phyloP scores from a whole-genome alignment of 208 protist species.

The Trypanosomatidae sp. region DNA sequence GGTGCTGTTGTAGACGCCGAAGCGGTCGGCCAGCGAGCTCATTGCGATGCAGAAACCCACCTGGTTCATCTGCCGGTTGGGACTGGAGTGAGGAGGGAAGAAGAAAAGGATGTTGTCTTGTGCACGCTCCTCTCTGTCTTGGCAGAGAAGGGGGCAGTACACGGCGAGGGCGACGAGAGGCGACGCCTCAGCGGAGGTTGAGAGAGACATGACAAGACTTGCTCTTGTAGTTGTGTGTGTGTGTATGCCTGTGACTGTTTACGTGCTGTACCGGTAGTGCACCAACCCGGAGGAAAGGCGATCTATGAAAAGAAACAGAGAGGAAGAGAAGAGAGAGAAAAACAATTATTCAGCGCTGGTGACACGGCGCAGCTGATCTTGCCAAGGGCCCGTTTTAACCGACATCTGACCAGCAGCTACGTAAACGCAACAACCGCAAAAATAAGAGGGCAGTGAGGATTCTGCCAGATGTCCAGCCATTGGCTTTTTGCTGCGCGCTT shows the following conservation, averaged over 20 bases:
- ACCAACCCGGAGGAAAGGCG: background rate
- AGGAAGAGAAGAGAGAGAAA: background rate
- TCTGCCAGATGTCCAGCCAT: too few species aligned
- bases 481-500: too few species aligned
- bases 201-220: slow-evolving; percentile 2
- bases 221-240: background rate
- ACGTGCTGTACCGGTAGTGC: background rate
- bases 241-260: background rate
- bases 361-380: too few species aligned
- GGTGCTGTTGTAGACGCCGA: slow-evolving; percentile 12
- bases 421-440: too few species aligned
- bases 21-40: slow-evolving; percentile 38
- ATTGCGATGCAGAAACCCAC: slow-evolving; percentile 74
- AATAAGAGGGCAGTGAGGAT: too few species aligned
- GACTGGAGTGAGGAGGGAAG: slow-evolving; percentile 30
- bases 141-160: slow-evolving; percentile 53
- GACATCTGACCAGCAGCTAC: too few species aligned
- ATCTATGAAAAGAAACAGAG: background rate
- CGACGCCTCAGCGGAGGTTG: background rate
- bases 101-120: slow-evolving; percentile 76
- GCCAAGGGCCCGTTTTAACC: too few species aligned
- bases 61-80: slow-evolving; percentile 57
- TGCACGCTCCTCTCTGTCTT: slow-evolving; percentile 43
- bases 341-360: too few species aligned
- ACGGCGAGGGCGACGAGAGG: slow-evolving; percentile 43